These are phyloP conservation scores for Neonothopanus nambi DNA, from an alignment of 1,284 basidiomycete genomes.

Conservation along the genomic window DNA sequence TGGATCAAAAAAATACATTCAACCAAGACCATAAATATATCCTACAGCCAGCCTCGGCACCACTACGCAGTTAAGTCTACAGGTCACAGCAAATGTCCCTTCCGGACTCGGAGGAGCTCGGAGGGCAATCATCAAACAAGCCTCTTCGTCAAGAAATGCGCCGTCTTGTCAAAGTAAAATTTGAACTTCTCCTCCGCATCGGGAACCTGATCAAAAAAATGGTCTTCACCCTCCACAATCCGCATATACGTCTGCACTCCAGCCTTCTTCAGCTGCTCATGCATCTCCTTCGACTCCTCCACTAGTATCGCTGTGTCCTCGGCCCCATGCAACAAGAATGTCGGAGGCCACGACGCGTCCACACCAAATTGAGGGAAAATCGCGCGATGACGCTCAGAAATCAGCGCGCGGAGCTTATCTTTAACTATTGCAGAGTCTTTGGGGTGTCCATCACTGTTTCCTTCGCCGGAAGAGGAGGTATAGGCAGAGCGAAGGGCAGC, in stretches of 20 bases:
- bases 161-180: conserved; percentile 6
- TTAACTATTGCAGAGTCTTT: conserved; percentile 3
- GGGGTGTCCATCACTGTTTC: neutral
- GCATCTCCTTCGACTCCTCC: conserved; percentile 12
- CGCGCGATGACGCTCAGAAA: conserved; percentile 38
- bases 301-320: conserved; percentile 15
- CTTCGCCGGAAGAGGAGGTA: conserved; percentile 17
- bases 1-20: too few relatives aligned
- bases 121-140: neutral
- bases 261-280: conserved; percentile 6
- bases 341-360: conserved; percentile 45
- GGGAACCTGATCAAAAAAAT: conserved; percentile 15
- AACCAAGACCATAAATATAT: too few relatives aligned
- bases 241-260: conserved; percentile 9
- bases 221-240: conserved; percentile 13
- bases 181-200: conserved; percentile 13
- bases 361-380: conserved; percentile 58
- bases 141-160: neutral
- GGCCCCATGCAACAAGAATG: conserved; percentile 26
- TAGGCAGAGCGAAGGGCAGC: conserved; percentile 33
- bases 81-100: too few relatives aligned
- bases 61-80: too few relatives aligned
- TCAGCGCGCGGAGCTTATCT: conserved; percentile 21
- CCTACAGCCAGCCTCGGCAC: too few relatives aligned
- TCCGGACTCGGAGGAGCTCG: too few relatives aligned